These are phyloP conservation scores for Leucocoprinus birnbaumii DNA, from an alignment of 768 basidiomycete species.

Conservation along the genomic window DNA sequence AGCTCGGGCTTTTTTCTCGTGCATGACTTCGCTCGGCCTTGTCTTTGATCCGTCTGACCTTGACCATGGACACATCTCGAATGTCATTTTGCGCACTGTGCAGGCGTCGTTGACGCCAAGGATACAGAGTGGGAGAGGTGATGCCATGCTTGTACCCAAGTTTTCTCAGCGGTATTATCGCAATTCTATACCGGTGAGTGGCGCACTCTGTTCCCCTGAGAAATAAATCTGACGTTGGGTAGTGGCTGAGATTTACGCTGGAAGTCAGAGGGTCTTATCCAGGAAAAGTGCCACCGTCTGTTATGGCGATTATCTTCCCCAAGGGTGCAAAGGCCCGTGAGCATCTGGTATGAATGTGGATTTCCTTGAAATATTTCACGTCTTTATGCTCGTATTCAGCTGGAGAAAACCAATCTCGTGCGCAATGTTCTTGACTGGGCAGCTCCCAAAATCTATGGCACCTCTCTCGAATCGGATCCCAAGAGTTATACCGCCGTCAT, in stretches of 20 bases:
- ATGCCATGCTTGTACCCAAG: conserved; percentile 3
- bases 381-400: not conserved
- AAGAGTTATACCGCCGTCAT: conserved; percentile 10
- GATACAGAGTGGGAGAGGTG: conserved; percentile 9
- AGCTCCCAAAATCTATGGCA: conserved; percentile 12
- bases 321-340: conserved; percentile 7
- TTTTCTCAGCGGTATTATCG: conserved; percentile 2
- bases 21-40: not conserved
- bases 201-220: not conserved
- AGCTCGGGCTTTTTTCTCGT: not conserved
- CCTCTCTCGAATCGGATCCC: not conserved
- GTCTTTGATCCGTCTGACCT: conserved; percentile 11
- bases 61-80: conserved; percentile 9
- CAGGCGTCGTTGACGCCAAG: conserved; percentile 8
- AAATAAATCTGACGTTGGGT: not conserved
- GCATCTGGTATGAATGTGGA: not conserved
- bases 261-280: conserved; percentile 9
- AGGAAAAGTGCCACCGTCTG: conserved; percentile 10
- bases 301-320: conserved; percentile 9
- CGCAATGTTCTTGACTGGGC: conserved; percentile 12
- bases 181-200: conserved; percentile 6
- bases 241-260: conserved; percentile 8
- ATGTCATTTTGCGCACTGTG: conserved; percentile 10
- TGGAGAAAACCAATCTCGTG: conserved; percentile 1
- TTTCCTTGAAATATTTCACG: not conserved